Conservation (phyloP, 768 basidiomycete species). For the Tulasnella sp. region DNA sequence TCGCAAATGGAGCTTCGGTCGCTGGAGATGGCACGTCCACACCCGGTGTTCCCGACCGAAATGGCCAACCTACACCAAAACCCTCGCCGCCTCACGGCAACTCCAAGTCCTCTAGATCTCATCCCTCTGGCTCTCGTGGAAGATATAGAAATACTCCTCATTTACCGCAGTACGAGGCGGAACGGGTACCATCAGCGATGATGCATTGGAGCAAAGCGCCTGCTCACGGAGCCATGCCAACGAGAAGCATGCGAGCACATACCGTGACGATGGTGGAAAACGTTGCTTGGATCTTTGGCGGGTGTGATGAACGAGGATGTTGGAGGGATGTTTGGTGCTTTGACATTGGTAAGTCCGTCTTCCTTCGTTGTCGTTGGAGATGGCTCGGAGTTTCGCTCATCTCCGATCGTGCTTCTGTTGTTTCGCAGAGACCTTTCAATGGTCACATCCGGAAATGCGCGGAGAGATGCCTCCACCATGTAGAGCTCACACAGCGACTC, state of each 20-base stretch:
- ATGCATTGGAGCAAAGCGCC: slow-evolving; percentile 86
- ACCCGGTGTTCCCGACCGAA: neutral
- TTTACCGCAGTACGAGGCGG: slow-evolving; percentile 19
- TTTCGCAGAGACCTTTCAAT: slow-evolving; percentile 72
- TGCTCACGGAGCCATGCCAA: slow-evolving; percentile 58
- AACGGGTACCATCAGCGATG: slow-evolving; percentile 52
- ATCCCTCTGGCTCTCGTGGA: no score
- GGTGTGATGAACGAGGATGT: slow-evolving; percentile 70
- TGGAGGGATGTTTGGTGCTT: slow-evolving; percentile 73
- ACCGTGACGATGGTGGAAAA: slow-evolving; percentile 75
- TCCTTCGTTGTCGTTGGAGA: neutral
- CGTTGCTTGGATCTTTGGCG: slow-evolving; percentile 79
- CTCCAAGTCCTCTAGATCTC: neutral
- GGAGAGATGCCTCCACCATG: slow-evolving; percentile 78
- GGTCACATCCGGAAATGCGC: slow-evolving; percentile 63
- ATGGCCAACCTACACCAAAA: slow-evolving; percentile 5
- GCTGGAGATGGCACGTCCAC: neutral
- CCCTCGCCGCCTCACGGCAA: neutral
- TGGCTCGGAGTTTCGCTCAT: neutral
- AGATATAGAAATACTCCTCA: slow-evolving; percentile 17
- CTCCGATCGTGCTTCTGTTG: neutral
- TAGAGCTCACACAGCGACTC: slow-evolving; percentile 78
- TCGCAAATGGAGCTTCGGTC: neutral
- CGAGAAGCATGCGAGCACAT: slow-evolving; percentile 65
- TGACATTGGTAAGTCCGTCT: slow-evolving; percentile 50